Evolutionary conservation across 2,329 filamentous ascomycete species (phyloP), one percentile per base, ranked within the genome.

Genomic region (Fusarium sp.): DNA sequence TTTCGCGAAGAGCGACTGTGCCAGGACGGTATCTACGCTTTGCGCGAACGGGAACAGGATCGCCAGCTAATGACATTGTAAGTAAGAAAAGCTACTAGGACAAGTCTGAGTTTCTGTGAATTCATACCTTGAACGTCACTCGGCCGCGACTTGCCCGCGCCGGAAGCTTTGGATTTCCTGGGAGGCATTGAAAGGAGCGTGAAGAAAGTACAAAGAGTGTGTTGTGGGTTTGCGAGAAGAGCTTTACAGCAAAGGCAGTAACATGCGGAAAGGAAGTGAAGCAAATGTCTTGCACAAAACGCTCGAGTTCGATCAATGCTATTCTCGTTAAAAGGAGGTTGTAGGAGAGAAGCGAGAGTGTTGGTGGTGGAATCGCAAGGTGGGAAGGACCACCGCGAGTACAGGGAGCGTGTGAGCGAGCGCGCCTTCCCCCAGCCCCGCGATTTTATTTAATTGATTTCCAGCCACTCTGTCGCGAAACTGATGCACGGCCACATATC

Each of bases 1-100:
- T 98, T 85, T 98, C 96, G 83, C 93, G 92, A 63, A 98, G 88
- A 61, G 96, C 96, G 75, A 94, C 88, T 48, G 95, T 98, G 80
- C 95, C 95, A 3, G 93, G 93, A 64, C 86, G 89, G 80, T 94
- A 95, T 75, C 93, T 89, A 73, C 88, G 88, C 74, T 87, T 90
- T 74, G 87, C 87, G 66, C 83, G 85, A 66, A 88, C 85, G 3
- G 93, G 92, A 51, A 93, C 84, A 36, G 93, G 93, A 77, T 95
- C 93, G 68, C 93, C 93, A 77, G 93, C 92, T 94, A 69, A 42
- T 63, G 20, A 35, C n/a, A 31, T 18, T 26, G 70, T 67, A 60
- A 80, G 81, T 73, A 80, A 36, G 15, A 7, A 51, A 10, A 44
- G 22, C 12, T 26, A 35, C 20, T 31, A 17, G 5, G 20, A 33